Evolutionary conservation across 768 basidiomycete species (phyloP).

Genomic region (Naganishia randhawae): DNA sequence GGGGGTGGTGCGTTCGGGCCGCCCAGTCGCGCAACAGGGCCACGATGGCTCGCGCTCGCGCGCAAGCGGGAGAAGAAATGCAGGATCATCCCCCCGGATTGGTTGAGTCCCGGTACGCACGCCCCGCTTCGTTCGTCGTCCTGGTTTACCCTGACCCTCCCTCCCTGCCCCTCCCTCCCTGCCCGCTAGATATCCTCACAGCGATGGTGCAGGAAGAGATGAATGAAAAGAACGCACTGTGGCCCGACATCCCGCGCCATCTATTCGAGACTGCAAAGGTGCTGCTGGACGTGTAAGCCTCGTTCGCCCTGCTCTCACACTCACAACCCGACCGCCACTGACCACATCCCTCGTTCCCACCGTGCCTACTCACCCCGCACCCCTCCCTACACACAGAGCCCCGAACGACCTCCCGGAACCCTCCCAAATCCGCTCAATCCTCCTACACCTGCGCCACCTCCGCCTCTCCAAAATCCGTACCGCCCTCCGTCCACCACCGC

Average conservation of each 20-base stretch:
- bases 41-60: constrained; percentile 92
- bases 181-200: constrained; percentile 70
- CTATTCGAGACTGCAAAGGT: constrained; percentile 88
- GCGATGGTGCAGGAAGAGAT: constrained; percentile 71
- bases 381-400: not conserved
- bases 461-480: constrained; percentile 88
- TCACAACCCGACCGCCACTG: not conserved
- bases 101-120: constrained; percentile 59
- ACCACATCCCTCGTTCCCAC: not conserved
- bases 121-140: not conserved
- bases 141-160: not conserved
- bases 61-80: constrained; percentile 93
- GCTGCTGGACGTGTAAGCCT: constrained; percentile 79
- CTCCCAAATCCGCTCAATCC: constrained; percentile 73
- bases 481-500: constrained; percentile 56
- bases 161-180: not conserved
- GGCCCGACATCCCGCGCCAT: constrained; percentile 68
- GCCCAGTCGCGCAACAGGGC: constrained; percentile 77
- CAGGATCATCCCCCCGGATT: constrained; percentile 80
- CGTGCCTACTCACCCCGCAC: not conserved
- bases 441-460: constrained; percentile 94
- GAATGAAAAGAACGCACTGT: constrained; percentile 65
- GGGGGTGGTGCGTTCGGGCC: constrained; percentile 89
- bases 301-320: not conserved
- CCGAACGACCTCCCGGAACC: constrained; percentile 68